Evolutionary conservation across 208 protist genomes (phyloP).

Genomic region (Trypanosoma rangeli): DNA sequence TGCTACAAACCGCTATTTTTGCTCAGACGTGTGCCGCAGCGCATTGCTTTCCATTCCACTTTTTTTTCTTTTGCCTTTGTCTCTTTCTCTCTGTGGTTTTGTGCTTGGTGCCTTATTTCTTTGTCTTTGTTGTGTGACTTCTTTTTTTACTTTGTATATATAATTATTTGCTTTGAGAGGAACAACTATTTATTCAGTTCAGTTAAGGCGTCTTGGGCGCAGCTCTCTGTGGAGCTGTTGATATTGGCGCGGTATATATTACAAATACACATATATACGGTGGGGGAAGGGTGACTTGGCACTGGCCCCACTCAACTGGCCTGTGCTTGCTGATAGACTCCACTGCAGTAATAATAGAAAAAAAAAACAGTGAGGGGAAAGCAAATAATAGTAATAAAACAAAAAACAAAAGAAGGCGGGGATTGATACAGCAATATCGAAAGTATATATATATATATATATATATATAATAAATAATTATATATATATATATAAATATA

Average conservation of each 20-base stretch:
- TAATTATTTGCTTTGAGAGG: too few relatives aligned
- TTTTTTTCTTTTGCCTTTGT: slow-evolving; percentile 20
- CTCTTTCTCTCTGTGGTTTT: slow-evolving; percentile 13
- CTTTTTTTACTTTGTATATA: not conserved
- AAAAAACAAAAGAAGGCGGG: not conserved
- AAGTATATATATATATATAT: slow-evolving; percentile 4
- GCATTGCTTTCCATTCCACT: not conserved
- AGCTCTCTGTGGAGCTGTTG: too few relatives aligned
- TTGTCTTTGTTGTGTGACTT: not conserved
- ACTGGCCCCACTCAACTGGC: too few relatives aligned
- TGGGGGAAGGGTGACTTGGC: too few relatives aligned
- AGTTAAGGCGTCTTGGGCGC: too few relatives aligned
- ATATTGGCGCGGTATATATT: too few relatives aligned
- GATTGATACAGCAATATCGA: not conserved
- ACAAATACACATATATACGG: too few relatives aligned
- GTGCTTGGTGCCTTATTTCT: not conserved
- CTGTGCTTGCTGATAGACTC: too few relatives aligned
- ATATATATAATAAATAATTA: not conserved
- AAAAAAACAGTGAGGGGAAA: not conserved
- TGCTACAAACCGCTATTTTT: too few relatives aligned
- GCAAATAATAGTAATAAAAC: not conserved
- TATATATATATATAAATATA: slow-evolving; percentile 1
- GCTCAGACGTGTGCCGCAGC: too few relatives aligned
- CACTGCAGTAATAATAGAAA: not conserved
- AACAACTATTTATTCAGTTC: too few relatives aligned